Percentiles rank a stretch among this genome's conserved stretches.
Conservation (phyloP, 83 land plant species). For the Isoetes engelmannii region DNA sequence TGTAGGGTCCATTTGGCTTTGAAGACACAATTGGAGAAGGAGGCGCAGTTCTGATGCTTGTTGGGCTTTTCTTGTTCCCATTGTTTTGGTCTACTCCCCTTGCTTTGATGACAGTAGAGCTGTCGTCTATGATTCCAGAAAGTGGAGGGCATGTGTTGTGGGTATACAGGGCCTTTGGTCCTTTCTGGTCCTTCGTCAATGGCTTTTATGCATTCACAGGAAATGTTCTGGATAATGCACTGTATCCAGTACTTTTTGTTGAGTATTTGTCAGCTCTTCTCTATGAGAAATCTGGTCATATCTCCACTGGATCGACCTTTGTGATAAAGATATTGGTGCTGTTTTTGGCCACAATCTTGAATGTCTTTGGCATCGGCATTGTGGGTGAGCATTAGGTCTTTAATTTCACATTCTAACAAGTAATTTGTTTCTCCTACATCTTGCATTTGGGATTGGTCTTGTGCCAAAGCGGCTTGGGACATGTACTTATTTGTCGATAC, state of each 20-base stretch:
- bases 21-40: conserved; percentile 22
- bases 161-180: conserved; percentile 40
- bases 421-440: no score
- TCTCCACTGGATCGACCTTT: conserved; percentile 25
- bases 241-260: conserved; percentile 30
- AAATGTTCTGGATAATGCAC: conserved; percentile 28
- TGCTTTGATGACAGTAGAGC: conserved; percentile 32
- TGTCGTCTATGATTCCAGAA: conserved; percentile 36
- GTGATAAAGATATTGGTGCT: conserved; percentile 19
- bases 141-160: conserved; percentile 44
- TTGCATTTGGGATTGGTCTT: no score
- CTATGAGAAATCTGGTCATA: conserved; percentile 7
- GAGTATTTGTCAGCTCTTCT: conserved; percentile 28
- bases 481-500: no score
- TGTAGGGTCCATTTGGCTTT: conserved; percentile 36
- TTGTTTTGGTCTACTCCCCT: conserved; percentile 28
- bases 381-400: conserved; percentile 17
- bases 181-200: conserved; percentile 39
- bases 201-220: conserved; percentile 32
- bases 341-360: conserved; percentile 18
- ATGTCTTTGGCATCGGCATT: conserved; percentile 24
- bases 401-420: no score
- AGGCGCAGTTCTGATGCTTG: conserved; percentile 29
- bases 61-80: conserved; percentile 20
- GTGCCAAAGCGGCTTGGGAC: no score